phyloP scores from a whole-genome alignment of 345 rosid species.

The Euphorbia peplus region DNA sequence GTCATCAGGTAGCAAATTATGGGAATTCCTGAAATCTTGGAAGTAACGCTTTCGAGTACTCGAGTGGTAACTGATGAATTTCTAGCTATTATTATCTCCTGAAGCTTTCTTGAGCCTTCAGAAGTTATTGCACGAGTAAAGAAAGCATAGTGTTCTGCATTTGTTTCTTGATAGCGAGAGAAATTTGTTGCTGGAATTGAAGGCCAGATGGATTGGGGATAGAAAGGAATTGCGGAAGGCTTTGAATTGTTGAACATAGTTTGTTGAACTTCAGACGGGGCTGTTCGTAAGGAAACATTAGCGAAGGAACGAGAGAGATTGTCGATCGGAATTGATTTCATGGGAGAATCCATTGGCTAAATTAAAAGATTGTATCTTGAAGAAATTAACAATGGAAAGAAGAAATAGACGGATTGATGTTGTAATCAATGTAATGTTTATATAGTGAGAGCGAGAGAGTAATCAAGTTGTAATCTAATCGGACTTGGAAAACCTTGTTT shows the following conservation, averaged over 20 bases:
- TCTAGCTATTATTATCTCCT: neutral
- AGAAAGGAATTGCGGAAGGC: neutral
- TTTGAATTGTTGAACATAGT: neutral
- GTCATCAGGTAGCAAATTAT: conserved; percentile 11
- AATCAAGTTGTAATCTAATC: neutral
- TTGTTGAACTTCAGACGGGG: neutral
- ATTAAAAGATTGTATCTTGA: neutral
- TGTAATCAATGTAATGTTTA: too few relatives aligned
- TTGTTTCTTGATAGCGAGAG: too few relatives aligned
- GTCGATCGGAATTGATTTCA: neutral
- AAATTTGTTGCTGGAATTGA: neutral
- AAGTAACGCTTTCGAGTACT: neutral
- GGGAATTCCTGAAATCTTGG: conserved; percentile 1
- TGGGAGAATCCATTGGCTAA: neutral
- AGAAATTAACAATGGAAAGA: neutral
- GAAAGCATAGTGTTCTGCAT: neutral
- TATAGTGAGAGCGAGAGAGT: too few relatives aligned
- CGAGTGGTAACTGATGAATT: neutral
- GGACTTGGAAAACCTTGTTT: neutral
- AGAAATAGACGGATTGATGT: neutral
- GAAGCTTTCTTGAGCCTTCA: conserved; percentile 17
- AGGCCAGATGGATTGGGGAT: neutral
- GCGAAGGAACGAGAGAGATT: neutral
- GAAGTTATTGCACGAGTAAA: neutral
- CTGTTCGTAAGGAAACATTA: neutral